phyloP scores from a whole-genome alignment of 2,329 filamentous ascomycete species.

The Fusarium sp. region DNA sequence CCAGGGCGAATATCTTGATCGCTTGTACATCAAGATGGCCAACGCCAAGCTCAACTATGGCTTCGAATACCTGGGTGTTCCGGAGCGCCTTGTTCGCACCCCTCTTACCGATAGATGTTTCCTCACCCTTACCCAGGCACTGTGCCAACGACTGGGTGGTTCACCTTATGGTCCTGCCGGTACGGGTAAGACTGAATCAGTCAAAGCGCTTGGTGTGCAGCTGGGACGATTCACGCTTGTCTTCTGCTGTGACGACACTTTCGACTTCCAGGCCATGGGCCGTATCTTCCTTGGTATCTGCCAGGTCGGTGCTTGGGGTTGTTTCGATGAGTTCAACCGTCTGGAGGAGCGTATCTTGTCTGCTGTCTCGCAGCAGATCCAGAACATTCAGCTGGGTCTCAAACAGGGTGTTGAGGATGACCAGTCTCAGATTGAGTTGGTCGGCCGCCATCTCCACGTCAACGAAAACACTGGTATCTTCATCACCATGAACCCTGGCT shows the following conservation, averaged over 20 bases:
- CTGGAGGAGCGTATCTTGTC: constrained; percentile 97
- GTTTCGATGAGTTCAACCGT: constrained; percentile 99
- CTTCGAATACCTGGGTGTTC: constrained; percentile 97
- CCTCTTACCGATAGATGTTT: constrained; percentile 98
- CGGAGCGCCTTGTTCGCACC: constrained; percentile 94
- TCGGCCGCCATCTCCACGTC: constrained; percentile 89
- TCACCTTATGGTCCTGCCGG: constrained; percentile 97
- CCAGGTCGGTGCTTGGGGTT: constrained; percentile 98
- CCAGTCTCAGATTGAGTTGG: constrained; percentile 91
- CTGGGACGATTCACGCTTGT: constrained; percentile 97
- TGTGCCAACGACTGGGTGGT: constrained; percentile 94
- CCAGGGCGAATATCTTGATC: constrained; percentile 83
- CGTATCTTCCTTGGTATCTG: constrained; percentile 99
- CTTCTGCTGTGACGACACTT: constrained; percentile 99
- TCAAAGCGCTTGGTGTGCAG: constrained; percentile 96
- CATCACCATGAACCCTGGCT: constrained; percentile 99
- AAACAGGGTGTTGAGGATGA: constrained; percentile 86
- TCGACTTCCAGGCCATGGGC: constrained; percentile 99
- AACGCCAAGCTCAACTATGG: constrained; percentile 96
- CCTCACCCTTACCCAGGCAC: constrained; percentile 93
- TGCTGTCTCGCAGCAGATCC: constrained; percentile 98
- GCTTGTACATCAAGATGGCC: constrained; percentile 93
- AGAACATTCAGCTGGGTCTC: constrained; percentile 97
- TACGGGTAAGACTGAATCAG: constrained; percentile 98
- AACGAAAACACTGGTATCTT: constrained; percentile 97